Percentiles rank a stretch among this genome's conserved stretches.
Conservation (phyloP, 2,329 filamentous ascomycete species). For the Chaetomiaceae sp. region DNA sequence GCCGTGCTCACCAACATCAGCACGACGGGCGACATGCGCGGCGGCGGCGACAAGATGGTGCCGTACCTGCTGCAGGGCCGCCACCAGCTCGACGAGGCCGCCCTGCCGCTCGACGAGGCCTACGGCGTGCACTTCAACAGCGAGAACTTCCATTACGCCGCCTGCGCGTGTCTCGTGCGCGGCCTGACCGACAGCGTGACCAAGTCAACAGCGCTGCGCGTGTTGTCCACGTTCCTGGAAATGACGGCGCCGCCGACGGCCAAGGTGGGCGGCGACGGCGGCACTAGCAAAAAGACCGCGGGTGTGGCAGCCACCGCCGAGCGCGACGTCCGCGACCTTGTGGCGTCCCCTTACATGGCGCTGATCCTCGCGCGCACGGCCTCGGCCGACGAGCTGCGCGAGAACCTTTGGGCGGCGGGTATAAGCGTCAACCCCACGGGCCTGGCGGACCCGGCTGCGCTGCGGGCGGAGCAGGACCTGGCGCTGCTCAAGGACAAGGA, state of each 20-base stretch:
- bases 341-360: slow-evolving; percentile 52
- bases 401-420: slow-evolving; percentile 56
- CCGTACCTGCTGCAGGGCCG: slow-evolving; percentile 56
- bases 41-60: slow-evolving; percentile 53
- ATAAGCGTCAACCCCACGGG: slow-evolving; percentile 34
- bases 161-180: slow-evolving; percentile 57
- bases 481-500: slow-evolving; percentile 52
- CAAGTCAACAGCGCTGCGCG: slow-evolving; percentile 51
- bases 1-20: slow-evolving; percentile 59
- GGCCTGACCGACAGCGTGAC: slow-evolving; percentile 59
- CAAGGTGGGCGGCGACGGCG: neutral
- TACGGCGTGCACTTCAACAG: slow-evolving; percentile 60
- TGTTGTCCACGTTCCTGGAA: slow-evolving; percentile 56
- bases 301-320: slow-evolving; percentile 10
- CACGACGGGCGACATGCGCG: slow-evolving; percentile 52
- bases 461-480: slow-evolving; percentile 37
- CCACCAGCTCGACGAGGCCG: slow-evolving; percentile 54
- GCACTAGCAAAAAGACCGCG: neutral
- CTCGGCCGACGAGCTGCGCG: slow-evolving; percentile 53
- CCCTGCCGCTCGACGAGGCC: slow-evolving; percentile 54
- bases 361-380: slow-evolving; percentile 53
- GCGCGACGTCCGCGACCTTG: slow-evolving; percentile 28
- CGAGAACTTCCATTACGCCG: slow-evolving; percentile 62
- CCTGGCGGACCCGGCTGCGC: slow-evolving; percentile 29
- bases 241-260: slow-evolving; percentile 37